Evolutionary conservation across 768 basidiomycete genomes (phyloP).

Genomic region (Amyloporia xantha): DNA sequence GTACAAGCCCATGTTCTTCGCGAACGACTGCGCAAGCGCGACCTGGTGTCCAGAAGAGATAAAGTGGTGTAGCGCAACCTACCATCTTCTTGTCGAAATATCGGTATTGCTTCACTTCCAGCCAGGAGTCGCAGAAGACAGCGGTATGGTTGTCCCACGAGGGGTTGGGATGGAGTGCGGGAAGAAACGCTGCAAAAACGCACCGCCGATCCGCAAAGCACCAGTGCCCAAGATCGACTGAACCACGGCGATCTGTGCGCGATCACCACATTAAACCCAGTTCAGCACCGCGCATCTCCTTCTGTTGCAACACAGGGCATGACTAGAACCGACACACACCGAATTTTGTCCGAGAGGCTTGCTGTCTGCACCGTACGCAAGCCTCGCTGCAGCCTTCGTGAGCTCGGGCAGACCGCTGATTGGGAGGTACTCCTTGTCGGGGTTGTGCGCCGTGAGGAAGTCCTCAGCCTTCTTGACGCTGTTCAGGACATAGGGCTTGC

Average conservation of each 20-base stretch:
- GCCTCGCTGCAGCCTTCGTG: slow-evolving; percentile 77
- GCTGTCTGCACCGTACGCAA: slow-evolving; percentile 87
- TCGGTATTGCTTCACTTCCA: slow-evolving; percentile 87
- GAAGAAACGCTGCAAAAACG: slow-evolving; percentile 86
- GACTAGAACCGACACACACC: too few species aligned
- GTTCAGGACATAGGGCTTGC: slow-evolving; percentile 90
- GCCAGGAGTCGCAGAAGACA: slow-evolving; percentile 88
- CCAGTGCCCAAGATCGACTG: slow-evolving; percentile 98
- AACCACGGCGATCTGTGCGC: slow-evolving; percentile 65
- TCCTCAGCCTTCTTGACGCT: slow-evolving; percentile 91
- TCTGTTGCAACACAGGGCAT: too few species aligned
- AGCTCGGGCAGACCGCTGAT: slow-evolving; percentile 89
- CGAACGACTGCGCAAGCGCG: slow-evolving; percentile 91
- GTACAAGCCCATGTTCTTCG: too few species aligned
- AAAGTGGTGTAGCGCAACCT: slow-evolving; percentile 91
- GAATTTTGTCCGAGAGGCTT: slow-evolving; percentile 62
- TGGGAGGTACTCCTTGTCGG: slow-evolving; percentile 94
- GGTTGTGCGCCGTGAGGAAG: slow-evolving; percentile 50
- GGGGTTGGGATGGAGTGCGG: slow-evolving; percentile 82
- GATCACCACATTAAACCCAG: slow-evolving; percentile 1
- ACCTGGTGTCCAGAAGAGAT: slow-evolving; percentile 85
- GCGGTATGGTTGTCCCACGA: slow-evolving; percentile 98
- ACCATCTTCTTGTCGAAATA: slow-evolving; percentile 93
- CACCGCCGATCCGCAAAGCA: slow-evolving; percentile 90
- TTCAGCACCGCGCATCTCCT: slow-evolving; percentile 49